Base-by-base conservation (phyloP, 2,329 filamentous ascomycete genomes). In the Penicillium sp. region DNA sequence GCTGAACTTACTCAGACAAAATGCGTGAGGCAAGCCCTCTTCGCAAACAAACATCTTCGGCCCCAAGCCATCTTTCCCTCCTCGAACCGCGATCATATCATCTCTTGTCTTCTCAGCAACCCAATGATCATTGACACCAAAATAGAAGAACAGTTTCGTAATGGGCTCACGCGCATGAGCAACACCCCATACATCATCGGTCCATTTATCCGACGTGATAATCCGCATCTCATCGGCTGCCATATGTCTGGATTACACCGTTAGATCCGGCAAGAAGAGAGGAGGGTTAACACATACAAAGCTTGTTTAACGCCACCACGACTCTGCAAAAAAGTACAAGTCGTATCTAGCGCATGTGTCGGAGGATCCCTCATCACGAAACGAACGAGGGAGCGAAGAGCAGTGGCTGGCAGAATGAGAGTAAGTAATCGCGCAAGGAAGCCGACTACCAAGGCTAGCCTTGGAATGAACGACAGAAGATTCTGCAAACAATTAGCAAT, bases 61-160 rank as follows among this genome's bases (percentile, higher is more conserved):
- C 26, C 74, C 72, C 3, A 58, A 57, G 22, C 58, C 55, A 47
- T 61, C 44, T 50, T 40, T 46, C 42, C 28, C 49, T 16, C 72
- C 74, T 34, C 75, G 63, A 9, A 68, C 56, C 31, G 62, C 63
- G 38, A 83, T 75, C 29, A 84, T 67, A 32, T 74, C 72, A 54
- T 82, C 76, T 28, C 79, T 68, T 24, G 79, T 81, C 55, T 70
- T 66, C 51, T 80, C 72, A 1, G 79, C 78, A 22, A 84, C 77
- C 80, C 80, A 84, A 57, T 81, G 78, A 58, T 84, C 81, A 39
- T 76, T 67, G 28, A 74, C 67, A 1, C 77, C 80, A 61, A 81
- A 84, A 54, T 81, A 76, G 57, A 84, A 81, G 42, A 75, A 74
- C 34, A 84, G 51, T 41, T 72, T 73, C 3, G 74, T 67, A 1